These are phyloP conservation scores for Tylopilus intermedius DNA, from an alignment of 768 basidiomycete genomes.

Conservation along the genomic window DNA sequence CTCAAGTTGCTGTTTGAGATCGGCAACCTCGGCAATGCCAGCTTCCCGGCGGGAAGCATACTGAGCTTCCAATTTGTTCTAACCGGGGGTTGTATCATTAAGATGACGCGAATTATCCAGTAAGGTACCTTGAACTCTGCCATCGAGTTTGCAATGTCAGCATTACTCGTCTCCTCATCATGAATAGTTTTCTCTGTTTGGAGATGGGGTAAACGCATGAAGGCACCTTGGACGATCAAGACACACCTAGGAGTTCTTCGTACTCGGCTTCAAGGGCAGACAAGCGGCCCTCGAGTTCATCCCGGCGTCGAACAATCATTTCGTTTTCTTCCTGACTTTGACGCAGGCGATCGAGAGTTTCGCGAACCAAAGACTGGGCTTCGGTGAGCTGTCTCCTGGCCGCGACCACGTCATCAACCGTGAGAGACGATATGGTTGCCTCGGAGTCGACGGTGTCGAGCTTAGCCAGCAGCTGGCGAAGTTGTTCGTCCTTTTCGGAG, in stretches of 20 bases:
- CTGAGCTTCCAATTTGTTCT: constrained; percentile 93
- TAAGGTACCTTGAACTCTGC: constrained; percentile 76
- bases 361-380: constrained; percentile 77
- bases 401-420: constrained; percentile 72
- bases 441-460: constrained; percentile 76
- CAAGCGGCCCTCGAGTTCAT: constrained; percentile 83
- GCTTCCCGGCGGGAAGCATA: constrained; percentile 91
- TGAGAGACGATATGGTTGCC: constrained; percentile 49
- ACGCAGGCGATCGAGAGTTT: constrained; percentile 84
- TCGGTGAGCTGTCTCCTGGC: constrained; percentile 86
- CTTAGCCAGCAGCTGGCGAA: constrained; percentile 78
- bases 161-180: constrained; percentile 82
- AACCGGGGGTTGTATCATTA: constrained; percentile 6
- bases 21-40: constrained; percentile 74
- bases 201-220: constrained; percentile 8
- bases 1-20: constrained; percentile 89
- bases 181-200: constrained; percentile 82
- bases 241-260: constrained; percentile 89
- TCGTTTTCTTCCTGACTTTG: constrained; percentile 93
- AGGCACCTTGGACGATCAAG: not conserved
- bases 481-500: constrained; percentile 92
- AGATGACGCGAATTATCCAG: constrained; percentile 1
- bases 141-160: constrained; percentile 79
- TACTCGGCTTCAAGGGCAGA: constrained; percentile 85
- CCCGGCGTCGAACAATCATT: constrained; percentile 70